Evolutionary conservation across 2,329 filamentous ascomycete species (phyloP), one percentile per base, ranked within the genome.

Genomic region (Fulvia fulva): DNA sequence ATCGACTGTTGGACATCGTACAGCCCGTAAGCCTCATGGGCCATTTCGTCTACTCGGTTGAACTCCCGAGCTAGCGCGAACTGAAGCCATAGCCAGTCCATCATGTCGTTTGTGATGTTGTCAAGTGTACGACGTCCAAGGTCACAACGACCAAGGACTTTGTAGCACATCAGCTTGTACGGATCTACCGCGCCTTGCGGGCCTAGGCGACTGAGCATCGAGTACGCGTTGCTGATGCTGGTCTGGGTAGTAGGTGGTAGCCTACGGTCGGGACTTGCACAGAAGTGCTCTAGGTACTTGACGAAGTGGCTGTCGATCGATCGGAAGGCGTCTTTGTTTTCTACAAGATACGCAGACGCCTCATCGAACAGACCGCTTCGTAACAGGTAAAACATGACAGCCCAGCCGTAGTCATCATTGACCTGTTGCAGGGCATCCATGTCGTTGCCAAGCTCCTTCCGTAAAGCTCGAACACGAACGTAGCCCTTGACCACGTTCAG

Each of bases 91-190:
- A 86, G 79, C 84, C 84, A 87, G 65, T 87, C 85, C 65, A 87
- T 84, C 67, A 86, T 82, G 32, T 78, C 80, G 68, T 83, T 82
- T 44, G 77, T 81, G 60, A 87, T 78, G 4, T 77, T 75, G 46
- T 85, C 83, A 34, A 87, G 73, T 59, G 77, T 83, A 55, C 83
- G 78, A 45, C 80, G 78, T 50, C 74, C 77, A 58, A 87, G 76
- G 63, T 87, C 85, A 69, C 84, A 87, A 51, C 85, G 91, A 47
- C 95, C 94, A 67, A 99, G 88, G 61, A 99, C 87, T 80, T 99
- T 97, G 81, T 97, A 97, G 74, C 94, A 97, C 50, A 93, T 92
- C 86, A 96, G 92, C 55, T 91, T 87, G 78, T 95, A 99, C 25
- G 94, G 94, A 72, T 99, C 94, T 63, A 95, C 86, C 1, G 90